phyloP scores from a whole-genome alignment of 306 rosid genomes.

The Castanea crenata region DNA sequence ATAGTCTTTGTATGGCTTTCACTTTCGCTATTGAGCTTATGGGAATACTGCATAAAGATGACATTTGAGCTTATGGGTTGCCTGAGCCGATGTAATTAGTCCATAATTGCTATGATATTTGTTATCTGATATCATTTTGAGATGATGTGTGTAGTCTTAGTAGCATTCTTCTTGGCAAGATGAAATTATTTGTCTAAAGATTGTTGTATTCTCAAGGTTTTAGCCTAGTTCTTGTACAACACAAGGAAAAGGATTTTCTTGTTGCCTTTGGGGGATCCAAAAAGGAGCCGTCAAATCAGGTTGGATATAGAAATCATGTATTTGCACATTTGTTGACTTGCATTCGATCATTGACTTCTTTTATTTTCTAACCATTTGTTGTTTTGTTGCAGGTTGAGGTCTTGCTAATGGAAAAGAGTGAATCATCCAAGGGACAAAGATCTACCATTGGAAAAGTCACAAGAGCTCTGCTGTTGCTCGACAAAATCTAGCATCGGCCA shows the following conservation, averaged over 20 bases:
- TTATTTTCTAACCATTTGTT: neutral
- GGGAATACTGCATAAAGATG: no score
- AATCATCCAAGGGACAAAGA: constrained; percentile 43
- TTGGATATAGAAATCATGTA: constrained; percentile 24
- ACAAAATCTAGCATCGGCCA: constrained; percentile 77
- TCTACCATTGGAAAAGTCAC: constrained; percentile 53
- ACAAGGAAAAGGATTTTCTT: constrained; percentile 88
- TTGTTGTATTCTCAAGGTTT: constrained; percentile 60
- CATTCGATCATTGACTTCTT: neutral
- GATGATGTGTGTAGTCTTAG: neutral
- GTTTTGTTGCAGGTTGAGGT: constrained; percentile 64
- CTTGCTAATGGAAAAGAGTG: constrained; percentile 68
- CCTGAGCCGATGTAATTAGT: neutral
- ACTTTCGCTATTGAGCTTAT: no score
- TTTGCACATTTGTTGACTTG: constrained; percentile 9
- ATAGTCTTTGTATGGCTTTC: neutral
- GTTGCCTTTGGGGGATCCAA: constrained; percentile 94
- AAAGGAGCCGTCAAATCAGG: constrained; percentile 93
- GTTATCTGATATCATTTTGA: neutral
- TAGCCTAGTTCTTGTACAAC: constrained; percentile 77
- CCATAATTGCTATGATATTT: neutral
- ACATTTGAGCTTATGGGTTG: no score
- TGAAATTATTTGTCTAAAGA: constrained; percentile 15
- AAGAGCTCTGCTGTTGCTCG: constrained; percentile 47
- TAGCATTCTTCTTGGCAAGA: neutral